Base-by-base conservation (phyloP, 1,139 yeast species). In the Zygoascus hellenicus region DNA sequence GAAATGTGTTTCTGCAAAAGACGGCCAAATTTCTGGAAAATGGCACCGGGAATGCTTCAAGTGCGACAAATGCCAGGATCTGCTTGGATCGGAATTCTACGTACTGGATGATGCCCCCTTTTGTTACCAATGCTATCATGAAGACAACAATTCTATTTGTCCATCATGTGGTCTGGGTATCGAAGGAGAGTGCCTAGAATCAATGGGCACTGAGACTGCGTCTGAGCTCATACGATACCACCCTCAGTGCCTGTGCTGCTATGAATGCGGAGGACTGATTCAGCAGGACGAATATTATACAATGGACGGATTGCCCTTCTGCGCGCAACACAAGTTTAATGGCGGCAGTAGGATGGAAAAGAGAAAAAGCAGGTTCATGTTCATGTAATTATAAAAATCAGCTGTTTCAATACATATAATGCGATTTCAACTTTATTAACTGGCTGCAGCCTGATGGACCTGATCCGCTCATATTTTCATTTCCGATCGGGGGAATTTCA, bases 41-140 rank as follows among this genome's bases (percentile, higher is more conserved):
- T 90, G 97, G 97, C 98, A 92, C 63, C 74, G 95, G 45, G 68
- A 73, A 13, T 92, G 98, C 63, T 90, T 92, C 69, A 68, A 71
- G 16, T 92, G 98, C 68, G 66, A 74, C 17, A 63, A 69, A n/a
- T 88, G 96, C 67, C 65, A 66, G 5, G 60, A 74, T 1, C 50
- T 51, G 29, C 62, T 64, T 29, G 59, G 57, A 16, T 52, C 45
- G 29, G 85, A 83, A 48, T 88, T 95, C 61, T 90, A 89, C 64
- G 95, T 86, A 2, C 72, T 79, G 40, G 72, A 80, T 41, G 95
- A 92, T 64, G 62, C 71, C 51, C 96, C 97, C 11, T 87, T 80
- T 65, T 92, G 98, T 70, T 77, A 61, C 34, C 53, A 54, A 37
- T 96, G 94, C 68, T 92, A 86, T 68, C 97, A 92, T 63, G 69